Evolutionary conservation across 768 basidiomycete genomes (phyloP).

Genomic region (Peribolospora baueri): DNA sequence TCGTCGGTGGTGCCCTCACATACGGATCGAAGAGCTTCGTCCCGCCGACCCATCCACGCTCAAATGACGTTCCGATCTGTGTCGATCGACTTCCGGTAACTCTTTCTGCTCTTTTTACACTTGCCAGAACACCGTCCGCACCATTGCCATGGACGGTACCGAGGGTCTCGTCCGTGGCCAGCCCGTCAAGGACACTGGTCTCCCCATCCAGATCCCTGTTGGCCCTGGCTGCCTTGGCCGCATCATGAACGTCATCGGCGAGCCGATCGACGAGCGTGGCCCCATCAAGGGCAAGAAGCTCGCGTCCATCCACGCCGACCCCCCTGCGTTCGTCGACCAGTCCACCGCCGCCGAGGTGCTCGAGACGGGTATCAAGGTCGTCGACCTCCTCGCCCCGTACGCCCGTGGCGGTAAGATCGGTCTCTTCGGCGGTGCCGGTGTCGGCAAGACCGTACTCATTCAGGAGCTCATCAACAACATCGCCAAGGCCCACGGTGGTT

Average conservation of each 20-base stretch:
- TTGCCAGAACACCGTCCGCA: slow-evolving; percentile 65
- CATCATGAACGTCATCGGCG: slow-evolving; percentile 99
- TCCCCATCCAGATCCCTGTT: slow-evolving; percentile 90
- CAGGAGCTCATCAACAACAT: slow-evolving; percentile 99
- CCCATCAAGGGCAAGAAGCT: slow-evolving; percentile 88
- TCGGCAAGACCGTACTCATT: slow-evolving; percentile 98
- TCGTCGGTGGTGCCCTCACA: too few relatives aligned
- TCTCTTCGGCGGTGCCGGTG: slow-evolving; percentile 99
- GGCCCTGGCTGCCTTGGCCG: slow-evolving; percentile 83
- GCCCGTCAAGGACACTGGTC: slow-evolving; percentile 87
- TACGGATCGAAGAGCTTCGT: too few relatives aligned
- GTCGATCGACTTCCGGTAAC: too few relatives aligned
- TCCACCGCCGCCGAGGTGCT: slow-evolving; percentile 96
- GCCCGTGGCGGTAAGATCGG: slow-evolving; percentile 99
- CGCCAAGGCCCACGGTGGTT: slow-evolving; percentile 99
- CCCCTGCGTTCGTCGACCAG: slow-evolving; percentile 92
- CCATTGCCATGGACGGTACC: slow-evolving; percentile 99
- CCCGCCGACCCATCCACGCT: too few relatives aligned
- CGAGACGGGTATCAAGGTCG: slow-evolving; percentile 99
- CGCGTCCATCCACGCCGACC: slow-evolving; percentile 85
- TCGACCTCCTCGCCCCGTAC: slow-evolving; percentile 96
- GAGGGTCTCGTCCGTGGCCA: slow-evolving; percentile 99
- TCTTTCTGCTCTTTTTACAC: too few relatives aligned
- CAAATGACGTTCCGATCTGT: too few relatives aligned
- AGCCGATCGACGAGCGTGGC: slow-evolving; percentile 98